These are phyloP conservation scores for Colletotrichum godetiae DNA, from an alignment of 2,329 filamentous ascomycete species.

Conservation along the genomic window DNA sequence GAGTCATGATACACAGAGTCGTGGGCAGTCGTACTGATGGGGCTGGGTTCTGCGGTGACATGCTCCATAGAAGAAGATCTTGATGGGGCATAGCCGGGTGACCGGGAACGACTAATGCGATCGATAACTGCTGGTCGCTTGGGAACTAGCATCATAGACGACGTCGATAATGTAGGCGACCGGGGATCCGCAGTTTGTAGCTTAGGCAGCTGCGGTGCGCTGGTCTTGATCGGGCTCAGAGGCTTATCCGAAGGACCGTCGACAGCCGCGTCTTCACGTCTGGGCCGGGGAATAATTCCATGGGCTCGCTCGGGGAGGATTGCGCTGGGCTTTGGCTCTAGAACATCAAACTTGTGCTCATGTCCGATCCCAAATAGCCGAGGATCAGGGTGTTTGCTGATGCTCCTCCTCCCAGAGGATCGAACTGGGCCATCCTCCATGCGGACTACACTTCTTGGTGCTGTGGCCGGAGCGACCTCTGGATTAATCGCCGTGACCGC, in stretches of 20 bases:
- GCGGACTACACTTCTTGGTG: constrained; percentile 53
- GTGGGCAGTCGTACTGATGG: constrained; percentile 69
- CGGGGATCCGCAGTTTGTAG: constrained; percentile 47
- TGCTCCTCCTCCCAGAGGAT: constrained; percentile 52
- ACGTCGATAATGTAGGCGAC: constrained; percentile 48
- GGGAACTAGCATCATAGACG: constrained; percentile 51
- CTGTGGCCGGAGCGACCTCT: constrained; percentile 60
- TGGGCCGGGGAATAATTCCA: constrained; percentile 40
- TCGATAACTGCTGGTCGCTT: constrained; percentile 65
- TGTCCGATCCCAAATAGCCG: constrained; percentile 48
- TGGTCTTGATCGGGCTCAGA: constrained; percentile 54
- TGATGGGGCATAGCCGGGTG: constrained; percentile 57
- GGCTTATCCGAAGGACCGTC: constrained; percentile 59
- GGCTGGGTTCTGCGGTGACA: constrained; percentile 66
- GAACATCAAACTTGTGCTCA: constrained; percentile 53
- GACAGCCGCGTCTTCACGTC: constrained; percentile 57
- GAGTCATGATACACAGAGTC: constrained; percentile 68
- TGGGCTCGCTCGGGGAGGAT: constrained; percentile 41
- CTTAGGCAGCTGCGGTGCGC: constrained; percentile 45
- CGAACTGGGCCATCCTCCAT: constrained; percentile 57
- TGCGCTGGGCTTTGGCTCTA: constrained; percentile 48
- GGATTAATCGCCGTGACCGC: constrained; percentile 56
- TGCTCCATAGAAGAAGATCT: constrained; percentile 70
- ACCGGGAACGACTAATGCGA: constrained; percentile 62
- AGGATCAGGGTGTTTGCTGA: constrained; percentile 54